Conservation (phyloP, 257 asterid species). For the Sherardia arvensis region DNA sequence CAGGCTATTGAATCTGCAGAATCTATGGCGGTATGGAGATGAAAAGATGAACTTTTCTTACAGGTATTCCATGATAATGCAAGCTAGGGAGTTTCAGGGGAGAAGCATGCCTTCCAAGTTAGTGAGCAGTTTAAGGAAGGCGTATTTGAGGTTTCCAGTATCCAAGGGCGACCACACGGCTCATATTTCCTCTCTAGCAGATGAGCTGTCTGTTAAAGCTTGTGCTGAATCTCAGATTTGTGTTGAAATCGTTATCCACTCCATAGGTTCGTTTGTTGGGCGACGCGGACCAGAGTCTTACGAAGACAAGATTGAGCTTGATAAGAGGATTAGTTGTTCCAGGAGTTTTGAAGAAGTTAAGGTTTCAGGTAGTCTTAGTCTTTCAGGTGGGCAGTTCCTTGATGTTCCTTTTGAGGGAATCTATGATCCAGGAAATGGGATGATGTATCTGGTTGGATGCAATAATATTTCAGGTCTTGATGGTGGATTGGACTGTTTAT, state of each 20-base stretch:
- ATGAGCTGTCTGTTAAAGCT: constrained; percentile 11
- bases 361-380: constrained; percentile 9
- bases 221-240: constrained; percentile 8
- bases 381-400: background rate
- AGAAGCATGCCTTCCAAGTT: constrained; percentile 6
- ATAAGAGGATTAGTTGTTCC: background rate
- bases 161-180: constrained; percentile 7
- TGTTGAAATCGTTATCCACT: constrained; percentile 8
- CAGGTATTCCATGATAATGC: background rate
- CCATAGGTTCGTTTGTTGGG: constrained; percentile 15
- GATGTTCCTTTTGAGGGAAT: constrained; percentile 4
- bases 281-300: background rate
- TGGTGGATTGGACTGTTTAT: constrained; percentile 7
- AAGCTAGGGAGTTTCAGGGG: constrained; percentile 4
- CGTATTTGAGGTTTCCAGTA: constrained; percentile 9
- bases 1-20: background rate
- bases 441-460: constrained; percentile 14
- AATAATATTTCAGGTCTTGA: background rate
- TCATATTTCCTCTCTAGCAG: constrained; percentile 7
- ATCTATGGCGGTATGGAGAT: background rate
- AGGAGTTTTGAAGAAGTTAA: constrained; percentile 3
- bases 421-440: constrained; percentile 9
- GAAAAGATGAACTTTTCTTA: constrained; percentile 2
- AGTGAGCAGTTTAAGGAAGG: background rate
- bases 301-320: constrained; percentile 4